These are phyloP conservation scores for Phlegmacium glaucopus DNA, from an alignment of 768 basidiomycete species.

Conservation along the genomic window DNA sequence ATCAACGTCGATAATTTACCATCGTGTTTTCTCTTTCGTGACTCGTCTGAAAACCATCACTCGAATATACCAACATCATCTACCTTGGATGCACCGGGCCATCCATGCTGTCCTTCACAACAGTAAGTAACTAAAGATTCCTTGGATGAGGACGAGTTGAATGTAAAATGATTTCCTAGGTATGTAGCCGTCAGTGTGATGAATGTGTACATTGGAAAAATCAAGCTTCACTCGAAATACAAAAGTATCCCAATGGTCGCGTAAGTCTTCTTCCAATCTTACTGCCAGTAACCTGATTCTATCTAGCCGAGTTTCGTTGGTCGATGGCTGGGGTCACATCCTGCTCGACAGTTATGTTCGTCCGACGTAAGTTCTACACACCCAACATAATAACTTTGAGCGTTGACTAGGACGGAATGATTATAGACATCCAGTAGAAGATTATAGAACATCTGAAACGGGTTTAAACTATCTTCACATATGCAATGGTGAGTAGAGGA, in stretches of 20 bases:
- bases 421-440: conserved; percentile 42
- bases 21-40: no score
- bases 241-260: conserved; percentile 48
- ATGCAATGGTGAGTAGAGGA: conserved; percentile 31
- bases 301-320: conserved; percentile 47
- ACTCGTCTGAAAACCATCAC: no score
- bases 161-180: conserved; percentile 18
- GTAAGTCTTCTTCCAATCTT: conserved; percentile 28
- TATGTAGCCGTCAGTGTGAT: conserved; percentile 47
- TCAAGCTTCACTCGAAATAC: conserved; percentile 17
- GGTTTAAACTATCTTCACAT: conserved; percentile 40
- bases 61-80: no score
- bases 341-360: conserved; percentile 50
- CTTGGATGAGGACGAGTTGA: neutral
- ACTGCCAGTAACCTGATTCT: conserved; percentile 1
- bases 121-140: neutral
- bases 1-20: no score
- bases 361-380: conserved; percentile 41
- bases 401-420: neutral
- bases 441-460: conserved; percentile 45
- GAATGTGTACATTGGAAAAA: conserved; percentile 38
- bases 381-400: neutral
- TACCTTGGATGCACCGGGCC: no score
- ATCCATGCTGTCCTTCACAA: neutral
- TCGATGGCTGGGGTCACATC: conserved; percentile 43